These are phyloP conservation scores for Brasilioporus rufonigricans DNA, from an alignment of 768 basidiomycete genomes.

Conservation along the genomic window DNA sequence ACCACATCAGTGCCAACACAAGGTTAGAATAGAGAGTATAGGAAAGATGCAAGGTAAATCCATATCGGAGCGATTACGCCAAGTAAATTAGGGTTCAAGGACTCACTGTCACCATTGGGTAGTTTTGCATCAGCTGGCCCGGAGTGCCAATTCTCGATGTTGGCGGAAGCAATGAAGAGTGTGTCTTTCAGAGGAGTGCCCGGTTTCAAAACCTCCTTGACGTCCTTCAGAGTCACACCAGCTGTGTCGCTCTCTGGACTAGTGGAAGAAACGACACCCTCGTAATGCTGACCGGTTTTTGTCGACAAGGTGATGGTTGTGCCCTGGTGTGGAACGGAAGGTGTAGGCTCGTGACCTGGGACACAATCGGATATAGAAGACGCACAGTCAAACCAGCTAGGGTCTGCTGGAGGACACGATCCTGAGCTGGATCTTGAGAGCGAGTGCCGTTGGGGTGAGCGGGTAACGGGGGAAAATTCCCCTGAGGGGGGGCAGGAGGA, in stretches of 20 bases:
- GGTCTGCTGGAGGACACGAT: constrained; percentile 62
- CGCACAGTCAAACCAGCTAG: constrained; percentile 71
- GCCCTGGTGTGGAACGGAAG: constrained; percentile 45
- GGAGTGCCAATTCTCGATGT: constrained; percentile 71
- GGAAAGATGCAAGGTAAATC: not conserved
- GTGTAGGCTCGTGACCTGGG: constrained; percentile 13
- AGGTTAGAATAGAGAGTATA: not conserved
- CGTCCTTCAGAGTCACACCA: constrained; percentile 76
- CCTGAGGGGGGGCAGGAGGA: constrained; percentile 36
- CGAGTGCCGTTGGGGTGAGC: constrained; percentile 46
- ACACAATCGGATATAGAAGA: constrained; percentile 20
- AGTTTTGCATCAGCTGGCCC: constrained; percentile 70
- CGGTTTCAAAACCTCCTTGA: constrained; percentile 65
- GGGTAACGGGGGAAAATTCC: constrained; percentile 43
- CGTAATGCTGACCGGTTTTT: constrained; percentile 68
- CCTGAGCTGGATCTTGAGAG: constrained; percentile 47
- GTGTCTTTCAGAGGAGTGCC: constrained; percentile 69
- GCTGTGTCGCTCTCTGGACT: constrained; percentile 61
- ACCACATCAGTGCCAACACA: constrained; percentile 12
- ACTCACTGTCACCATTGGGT: constrained; percentile 72
- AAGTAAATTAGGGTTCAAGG: not conserved
- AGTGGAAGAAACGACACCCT: constrained; percentile 67
- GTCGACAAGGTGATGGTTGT: constrained; percentile 76
- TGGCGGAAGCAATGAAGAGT: constrained; percentile 66
- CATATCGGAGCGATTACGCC: not conserved